Percentiles rank a stretch among this genome's conserved stretches.
These are phyloP conservation scores for Dipodascopsis uninucleata DNA, from an alignment of 805 yeast species.

Conservation along the genomic window DNA sequence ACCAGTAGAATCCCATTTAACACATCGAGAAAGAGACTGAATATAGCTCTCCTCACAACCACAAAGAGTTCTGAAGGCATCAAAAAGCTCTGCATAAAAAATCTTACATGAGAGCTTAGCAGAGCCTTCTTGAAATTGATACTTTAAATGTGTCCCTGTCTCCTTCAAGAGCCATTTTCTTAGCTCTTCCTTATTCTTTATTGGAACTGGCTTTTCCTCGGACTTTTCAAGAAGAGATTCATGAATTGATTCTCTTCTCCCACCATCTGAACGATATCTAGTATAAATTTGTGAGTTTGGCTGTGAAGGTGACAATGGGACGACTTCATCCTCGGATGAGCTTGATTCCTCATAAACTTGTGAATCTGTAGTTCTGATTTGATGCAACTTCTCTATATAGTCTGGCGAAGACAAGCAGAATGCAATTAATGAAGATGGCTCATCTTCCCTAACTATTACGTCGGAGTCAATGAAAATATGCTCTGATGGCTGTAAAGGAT, in stretches of 20 bases:
- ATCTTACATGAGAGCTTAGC: conserved; percentile 87
- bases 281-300: conserved; percentile 16
- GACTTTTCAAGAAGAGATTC: conserved; percentile 1
- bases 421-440: conserved; percentile 90
- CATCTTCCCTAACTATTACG: conserved; percentile 92
- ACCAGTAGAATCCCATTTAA: conserved; percentile 93
- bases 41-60: conserved; percentile 70
- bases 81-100: conserved; percentile 94
- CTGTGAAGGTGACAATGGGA: conserved; percentile 5
- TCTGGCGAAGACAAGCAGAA: conserved; percentile 86
- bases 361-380: conserved; percentile 34
- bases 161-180: conserved; percentile 74
- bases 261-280: conserved; percentile 1
- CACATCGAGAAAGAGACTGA: conserved; percentile 87
- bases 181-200: conserved; percentile 34
- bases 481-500: conserved; percentile 75
- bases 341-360: conserved; percentile 7
- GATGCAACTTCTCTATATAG: conserved; percentile 60
- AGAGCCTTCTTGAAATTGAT: conserved; percentile 83
- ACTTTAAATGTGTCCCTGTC: conserved; percentile 84
- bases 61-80: conserved; percentile 84
- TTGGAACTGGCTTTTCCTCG: conserved; percentile 1
- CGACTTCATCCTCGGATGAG: conserved; percentile 19
- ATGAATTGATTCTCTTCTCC: conserved; percentile 4
- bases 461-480: conserved; percentile 92